phyloP scores from a whole-genome alignment of 768 basidiomycete species.

The Amanita pseudoporphyria region DNA sequence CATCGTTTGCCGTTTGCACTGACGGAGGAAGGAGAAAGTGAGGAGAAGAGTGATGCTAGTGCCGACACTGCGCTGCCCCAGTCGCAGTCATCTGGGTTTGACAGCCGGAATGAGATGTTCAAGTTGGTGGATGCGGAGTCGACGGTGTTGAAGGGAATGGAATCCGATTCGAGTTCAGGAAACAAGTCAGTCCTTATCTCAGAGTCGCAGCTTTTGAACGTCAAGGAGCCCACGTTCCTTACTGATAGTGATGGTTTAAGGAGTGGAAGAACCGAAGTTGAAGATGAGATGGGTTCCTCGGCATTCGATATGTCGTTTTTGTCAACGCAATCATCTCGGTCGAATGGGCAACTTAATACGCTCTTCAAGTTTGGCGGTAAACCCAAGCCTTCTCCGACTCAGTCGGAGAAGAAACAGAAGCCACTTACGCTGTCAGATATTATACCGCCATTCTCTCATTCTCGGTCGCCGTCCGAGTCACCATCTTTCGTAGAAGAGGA shows the following conservation, averaged over 20 bases:
- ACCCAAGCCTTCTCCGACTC: conserved; percentile 17
- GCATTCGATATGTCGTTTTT: conserved; percentile 20
- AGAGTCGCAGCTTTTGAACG: conserved; percentile 23
- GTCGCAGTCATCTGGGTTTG: conserved; percentile 8
- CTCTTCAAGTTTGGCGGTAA: conserved; percentile 71
- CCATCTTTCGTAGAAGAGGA: conserved; percentile 37
- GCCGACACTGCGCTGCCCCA: conserved; percentile 1
- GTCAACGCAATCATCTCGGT: conserved; percentile 29
- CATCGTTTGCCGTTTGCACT: conserved; percentile 34
- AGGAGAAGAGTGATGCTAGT: conserved; percentile 2
- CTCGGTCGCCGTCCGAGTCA: conserved; percentile 35
- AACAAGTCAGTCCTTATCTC: conserved; percentile 15
- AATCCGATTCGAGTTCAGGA: conserved; percentile 8
- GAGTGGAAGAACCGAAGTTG: conserved; percentile 23
- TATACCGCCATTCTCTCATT: conserved; percentile 54
- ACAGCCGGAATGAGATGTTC: conserved; percentile 7
- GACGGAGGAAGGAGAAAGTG: conserved; percentile 7
- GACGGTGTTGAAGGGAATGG: conserved; percentile 14
- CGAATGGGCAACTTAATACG: conserved; percentile 58
- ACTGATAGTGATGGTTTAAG: conserved; percentile 27
- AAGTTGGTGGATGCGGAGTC: conserved; percentile 22
- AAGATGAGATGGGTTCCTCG: conserved; percentile 11
- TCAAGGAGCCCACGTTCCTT: conserved; percentile 28
- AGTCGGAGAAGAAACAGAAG: conserved; percentile 16
- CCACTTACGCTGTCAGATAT: conserved; percentile 64